These are phyloP conservation scores for Chiua virens DNA, from an alignment of 768 basidiomycete genomes.

Conservation along the genomic window DNA sequence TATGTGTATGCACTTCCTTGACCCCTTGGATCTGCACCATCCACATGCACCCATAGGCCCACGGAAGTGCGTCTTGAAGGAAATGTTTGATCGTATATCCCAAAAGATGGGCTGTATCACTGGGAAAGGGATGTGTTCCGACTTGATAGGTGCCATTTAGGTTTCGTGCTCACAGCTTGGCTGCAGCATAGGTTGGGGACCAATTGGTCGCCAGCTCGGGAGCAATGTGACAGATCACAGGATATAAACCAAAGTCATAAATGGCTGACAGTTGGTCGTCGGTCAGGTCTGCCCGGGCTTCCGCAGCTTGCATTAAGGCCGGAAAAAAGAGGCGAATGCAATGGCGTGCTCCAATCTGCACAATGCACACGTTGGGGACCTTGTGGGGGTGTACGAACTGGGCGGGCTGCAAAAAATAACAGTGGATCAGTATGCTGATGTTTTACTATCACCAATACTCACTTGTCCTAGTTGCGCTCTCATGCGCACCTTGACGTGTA, in stretches of 20 bases:
- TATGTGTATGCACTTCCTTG: constrained; percentile 4
- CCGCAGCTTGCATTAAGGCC: neutral
- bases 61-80: neutral
- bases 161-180: neutral
- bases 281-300: neutral
- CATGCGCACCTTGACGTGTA: neutral
- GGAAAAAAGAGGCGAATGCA: constrained; percentile 7
- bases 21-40: constrained; percentile 8
- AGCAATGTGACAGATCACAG: neutral
- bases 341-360: neutral
- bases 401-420: neutral
- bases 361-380: constrained; percentile 4
- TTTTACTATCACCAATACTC: too few relatives aligned
- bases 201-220: constrained; percentile 6
- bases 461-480: too few relatives aligned
- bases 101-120: neutral
- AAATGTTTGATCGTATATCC: neutral
- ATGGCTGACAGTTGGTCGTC: neutral
- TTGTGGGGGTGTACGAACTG: neutral
- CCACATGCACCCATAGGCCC: constrained; percentile 1
- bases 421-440: too few relatives aligned
- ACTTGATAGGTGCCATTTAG: constrained; percentile 1
- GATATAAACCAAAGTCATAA: neutral
- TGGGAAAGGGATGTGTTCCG: neutral
- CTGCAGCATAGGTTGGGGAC: constrained; percentile 1